Conservation (phyloP, 768 basidiomycete genomes). For the Artomyces pyxidatus region DNA sequence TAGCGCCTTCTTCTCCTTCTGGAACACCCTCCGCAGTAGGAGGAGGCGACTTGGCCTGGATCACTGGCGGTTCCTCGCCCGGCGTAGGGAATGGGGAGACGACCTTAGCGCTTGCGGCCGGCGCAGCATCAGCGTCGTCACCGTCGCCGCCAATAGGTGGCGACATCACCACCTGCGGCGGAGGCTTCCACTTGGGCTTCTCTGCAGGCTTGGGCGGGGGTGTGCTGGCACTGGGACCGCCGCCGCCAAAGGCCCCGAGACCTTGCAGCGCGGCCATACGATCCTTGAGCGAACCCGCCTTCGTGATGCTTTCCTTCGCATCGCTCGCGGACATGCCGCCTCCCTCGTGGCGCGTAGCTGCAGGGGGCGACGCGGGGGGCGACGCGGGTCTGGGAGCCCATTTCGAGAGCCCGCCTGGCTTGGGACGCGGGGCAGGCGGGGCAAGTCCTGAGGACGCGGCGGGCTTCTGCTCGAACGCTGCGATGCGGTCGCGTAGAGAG, state of each 20-base stretch:
- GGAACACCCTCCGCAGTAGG: slow-evolving; percentile 15
- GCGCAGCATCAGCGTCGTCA: slow-evolving; percentile 2
- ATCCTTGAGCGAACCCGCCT: slow-evolving; percentile 78
- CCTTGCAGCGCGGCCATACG: slow-evolving; percentile 93
- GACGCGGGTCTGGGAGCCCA: slow-evolving; percentile 67
- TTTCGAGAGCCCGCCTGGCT: slow-evolving; percentile 49
- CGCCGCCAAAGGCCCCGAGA: slow-evolving; percentile 66
- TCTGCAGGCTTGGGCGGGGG: slow-evolving; percentile 55
- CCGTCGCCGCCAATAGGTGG: slow-evolving; percentile 40
- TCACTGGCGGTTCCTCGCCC: slow-evolving; percentile 3
- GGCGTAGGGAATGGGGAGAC: slow-evolving; percentile 4
- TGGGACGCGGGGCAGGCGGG: slow-evolving; percentile 43
- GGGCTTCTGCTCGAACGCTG: slow-evolving; percentile 72
- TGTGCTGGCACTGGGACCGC: slow-evolving; percentile 29
- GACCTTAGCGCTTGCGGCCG: slow-evolving; percentile 2
- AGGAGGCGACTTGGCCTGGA: slow-evolving; percentile 3
- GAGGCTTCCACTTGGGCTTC: slow-evolving; percentile 84
- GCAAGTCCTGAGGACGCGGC: slow-evolving; percentile 30
- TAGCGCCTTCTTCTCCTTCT: slow-evolving; percentile 17
- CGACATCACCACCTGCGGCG: slow-evolving; percentile 39
- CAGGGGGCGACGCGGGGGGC: slow-evolving; percentile 29
- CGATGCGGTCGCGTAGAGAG: slow-evolving; percentile 82
- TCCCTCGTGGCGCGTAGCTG: slow-evolving; percentile 14
- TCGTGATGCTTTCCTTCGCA: slow-evolving; percentile 79
- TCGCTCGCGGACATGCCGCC: slow-evolving; percentile 75